phyloP scores from a whole-genome alignment of 345 rosid genomes.

The Toxicodendron radicans region DNA sequence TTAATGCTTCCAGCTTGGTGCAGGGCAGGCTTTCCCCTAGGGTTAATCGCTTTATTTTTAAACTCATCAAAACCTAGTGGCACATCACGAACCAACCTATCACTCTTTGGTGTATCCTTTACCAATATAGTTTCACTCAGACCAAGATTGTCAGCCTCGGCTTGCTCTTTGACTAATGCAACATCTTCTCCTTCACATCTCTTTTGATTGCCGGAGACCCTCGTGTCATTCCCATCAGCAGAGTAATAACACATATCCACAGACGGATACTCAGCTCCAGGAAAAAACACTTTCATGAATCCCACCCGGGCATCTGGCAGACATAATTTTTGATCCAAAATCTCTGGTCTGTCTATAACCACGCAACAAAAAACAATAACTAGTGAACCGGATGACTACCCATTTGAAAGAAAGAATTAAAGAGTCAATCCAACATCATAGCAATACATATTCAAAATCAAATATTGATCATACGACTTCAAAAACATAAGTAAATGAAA shows the following conservation, averaged over 20 bases:
- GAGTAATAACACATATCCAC: slow-evolving; percentile 17
- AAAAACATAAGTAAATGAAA: no score
- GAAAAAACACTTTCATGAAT: slow-evolving; percentile 1
- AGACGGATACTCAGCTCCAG: slow-evolving; percentile 14
- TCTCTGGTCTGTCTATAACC: slow-evolving; percentile 3
- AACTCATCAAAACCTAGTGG: slow-evolving; percentile 50
- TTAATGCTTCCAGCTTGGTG: slow-evolving; percentile 39
- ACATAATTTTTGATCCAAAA: neutral
- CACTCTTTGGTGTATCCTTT: slow-evolving; percentile 23
- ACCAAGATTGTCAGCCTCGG: neutral
- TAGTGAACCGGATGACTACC: neutral
- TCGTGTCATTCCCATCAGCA: slow-evolving; percentile 2
- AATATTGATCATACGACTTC: neutral
- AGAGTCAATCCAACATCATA: no score
- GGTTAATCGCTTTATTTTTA: slow-evolving; percentile 42
- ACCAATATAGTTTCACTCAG: slow-evolving; percentile 6
- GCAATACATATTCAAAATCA: neutral
- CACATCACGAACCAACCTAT: slow-evolving; percentile 31
- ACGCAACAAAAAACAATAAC: neutral
- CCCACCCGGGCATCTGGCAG: neutral
- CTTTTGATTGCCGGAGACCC: neutral
- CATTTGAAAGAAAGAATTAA: no score
- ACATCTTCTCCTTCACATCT: slow-evolving; percentile 20
- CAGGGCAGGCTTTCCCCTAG: slow-evolving; percentile 36
- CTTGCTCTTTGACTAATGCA: slow-evolving; percentile 6